Conservation (phyloP, 2,329 filamentous ascomycete species). For the Venturia asperata region DNA sequence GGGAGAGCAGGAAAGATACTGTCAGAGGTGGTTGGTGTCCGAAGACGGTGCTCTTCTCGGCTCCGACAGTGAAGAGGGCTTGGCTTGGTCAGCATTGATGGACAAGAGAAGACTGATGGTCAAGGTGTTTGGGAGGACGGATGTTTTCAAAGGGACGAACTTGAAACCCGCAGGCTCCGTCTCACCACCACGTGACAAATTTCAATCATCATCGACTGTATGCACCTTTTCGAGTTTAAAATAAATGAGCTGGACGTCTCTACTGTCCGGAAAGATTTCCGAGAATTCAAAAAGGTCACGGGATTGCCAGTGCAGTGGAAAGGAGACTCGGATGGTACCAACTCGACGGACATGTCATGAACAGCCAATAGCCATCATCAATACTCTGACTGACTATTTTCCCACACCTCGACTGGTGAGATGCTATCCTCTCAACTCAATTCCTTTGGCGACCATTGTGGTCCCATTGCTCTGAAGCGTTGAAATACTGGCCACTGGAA, state of each 20-base stretch:
- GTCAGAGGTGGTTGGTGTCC: neutral
- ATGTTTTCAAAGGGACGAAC: neutral
- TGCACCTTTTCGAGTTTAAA: neutral
- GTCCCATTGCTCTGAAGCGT: no score
- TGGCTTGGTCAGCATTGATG: conserved; percentile 7
- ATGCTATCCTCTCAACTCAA: no score
- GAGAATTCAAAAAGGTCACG: no score
- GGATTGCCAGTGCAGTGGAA: no score
- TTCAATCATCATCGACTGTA: no score
- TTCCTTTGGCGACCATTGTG: no score
- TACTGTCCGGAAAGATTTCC: neutral
- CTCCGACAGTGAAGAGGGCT: neutral
- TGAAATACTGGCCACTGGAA: no score
- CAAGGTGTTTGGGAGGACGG: neutral
- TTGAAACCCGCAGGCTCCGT: neutral
- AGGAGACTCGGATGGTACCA: no score
- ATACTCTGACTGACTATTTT: neutral
- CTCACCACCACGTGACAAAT: neutral
- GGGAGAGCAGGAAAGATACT: neutral
- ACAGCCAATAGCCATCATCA: no score
- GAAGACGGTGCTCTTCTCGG: neutral
- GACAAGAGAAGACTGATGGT: conserved; percentile 1
- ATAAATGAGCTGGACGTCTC: neutral
- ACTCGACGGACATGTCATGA: no score
- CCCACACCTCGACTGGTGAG: no score